A percentile compares a stretch with the other conserved stretches of the same genome.
Evolutionary conservation across 2,329 filamentous ascomycete species (phyloP).

Genomic region (Nemania sp.): DNA sequence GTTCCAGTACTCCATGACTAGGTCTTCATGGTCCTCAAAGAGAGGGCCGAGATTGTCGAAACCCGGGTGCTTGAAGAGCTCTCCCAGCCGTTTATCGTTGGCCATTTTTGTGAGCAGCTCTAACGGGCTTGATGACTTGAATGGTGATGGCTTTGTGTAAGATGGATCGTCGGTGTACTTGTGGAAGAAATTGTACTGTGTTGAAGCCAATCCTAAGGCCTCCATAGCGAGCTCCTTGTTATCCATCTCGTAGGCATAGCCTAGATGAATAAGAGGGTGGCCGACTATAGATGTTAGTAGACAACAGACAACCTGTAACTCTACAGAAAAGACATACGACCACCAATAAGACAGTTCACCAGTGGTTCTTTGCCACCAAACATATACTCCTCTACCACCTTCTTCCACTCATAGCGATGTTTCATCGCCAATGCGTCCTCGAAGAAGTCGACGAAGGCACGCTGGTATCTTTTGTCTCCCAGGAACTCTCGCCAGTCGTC

Average conservation of each 20-base stretch:
- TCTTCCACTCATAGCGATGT: constrained; percentile 86
- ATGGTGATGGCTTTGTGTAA: constrained; percentile 74
- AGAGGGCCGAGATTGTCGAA: constrained; percentile 74
- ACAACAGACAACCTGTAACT: constrained; percentile 21
- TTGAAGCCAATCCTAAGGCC: constrained; percentile 76
- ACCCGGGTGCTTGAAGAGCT: constrained; percentile 69
- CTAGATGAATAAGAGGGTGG: constrained; percentile 93
- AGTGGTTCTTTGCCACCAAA: constrained; percentile 80
- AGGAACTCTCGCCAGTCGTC: constrained; percentile 90
- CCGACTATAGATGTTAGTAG: constrained; percentile 70
- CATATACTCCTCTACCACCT: constrained; percentile 80
- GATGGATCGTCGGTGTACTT: constrained; percentile 78
- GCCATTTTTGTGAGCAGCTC: constrained; percentile 78
- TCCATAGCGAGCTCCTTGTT: constrained; percentile 90
- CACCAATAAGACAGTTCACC: constrained; percentile 82
- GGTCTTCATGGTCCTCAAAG: constrained; percentile 75
- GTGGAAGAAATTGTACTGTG: constrained; percentile 70
- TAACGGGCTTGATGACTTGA: constrained; percentile 71
- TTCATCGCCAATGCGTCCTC: constrained; percentile 85
- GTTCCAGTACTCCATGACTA: constrained; percentile 90
- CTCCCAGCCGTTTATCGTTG: constrained; percentile 76
- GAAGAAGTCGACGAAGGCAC: constrained; percentile 94
- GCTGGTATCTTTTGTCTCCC: constrained; percentile 83
- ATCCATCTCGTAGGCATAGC: constrained; percentile 91
- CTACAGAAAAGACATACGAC: constrained; percentile 67